phyloP scores from a whole-genome alignment of 106 monocot species.

The Amphibolis antarctica region DNA sequence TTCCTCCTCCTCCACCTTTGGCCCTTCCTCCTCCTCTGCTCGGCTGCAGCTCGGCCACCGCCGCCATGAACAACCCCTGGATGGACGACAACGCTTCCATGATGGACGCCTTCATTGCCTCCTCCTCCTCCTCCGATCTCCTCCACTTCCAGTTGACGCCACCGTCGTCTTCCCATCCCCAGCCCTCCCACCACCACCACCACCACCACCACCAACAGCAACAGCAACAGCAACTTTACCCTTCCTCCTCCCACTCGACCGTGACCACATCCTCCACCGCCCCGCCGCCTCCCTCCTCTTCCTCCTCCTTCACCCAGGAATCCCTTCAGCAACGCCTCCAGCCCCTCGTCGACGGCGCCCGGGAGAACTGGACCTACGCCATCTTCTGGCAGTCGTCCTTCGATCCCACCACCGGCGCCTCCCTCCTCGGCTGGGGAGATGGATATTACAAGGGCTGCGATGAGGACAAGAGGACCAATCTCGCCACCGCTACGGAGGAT shows the following conservation, averaged over 20 bases:
- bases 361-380: constrained; percentile 68
- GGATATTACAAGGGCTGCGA: constrained; percentile 64
- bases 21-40: no score
- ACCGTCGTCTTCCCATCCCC: constrained; percentile 9
- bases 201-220: constrained; percentile 3
- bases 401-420: constrained; percentile 29
- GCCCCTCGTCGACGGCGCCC: constrained; percentile 46
- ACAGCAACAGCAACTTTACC: no score
- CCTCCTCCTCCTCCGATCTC: constrained; percentile 14
- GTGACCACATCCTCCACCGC: neutral
- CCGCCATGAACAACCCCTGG: constrained; percentile 5
- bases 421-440: constrained; percentile 79
- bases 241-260: neutral
- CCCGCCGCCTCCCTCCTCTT: neutral
- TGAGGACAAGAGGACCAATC: neutral
- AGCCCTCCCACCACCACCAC: neutral
- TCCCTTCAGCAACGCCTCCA: constrained; percentile 68
- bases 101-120: constrained; percentile 28
- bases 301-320: constrained; percentile 15
- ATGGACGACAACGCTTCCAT: constrained; percentile 20
- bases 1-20: no score
- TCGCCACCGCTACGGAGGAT: neutral
- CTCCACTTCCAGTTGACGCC: constrained; percentile 5
- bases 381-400: constrained; percentile 81
- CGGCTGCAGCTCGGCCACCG: no score